Percentiles rank a stretch among this genome's conserved stretches.
Conservation (phyloP, 1,139 yeast species). For the Pneumocystis carinii region DNA sequence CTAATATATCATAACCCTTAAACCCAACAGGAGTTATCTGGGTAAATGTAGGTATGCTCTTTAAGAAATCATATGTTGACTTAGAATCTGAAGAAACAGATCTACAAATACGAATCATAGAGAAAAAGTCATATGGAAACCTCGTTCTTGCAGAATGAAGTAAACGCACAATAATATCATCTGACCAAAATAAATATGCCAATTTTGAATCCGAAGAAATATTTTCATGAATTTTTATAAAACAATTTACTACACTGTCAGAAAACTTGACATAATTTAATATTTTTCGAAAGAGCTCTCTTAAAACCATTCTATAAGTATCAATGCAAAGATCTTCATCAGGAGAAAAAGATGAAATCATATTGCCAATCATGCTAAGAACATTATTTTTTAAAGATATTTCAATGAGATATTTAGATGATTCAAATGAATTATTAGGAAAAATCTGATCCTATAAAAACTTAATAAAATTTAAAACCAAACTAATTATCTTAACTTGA, state of each 20-base stretch:
- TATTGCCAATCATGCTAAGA: not conserved
- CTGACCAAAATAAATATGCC: not conserved
- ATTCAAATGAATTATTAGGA: not conserved
- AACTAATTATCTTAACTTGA: not conserved
- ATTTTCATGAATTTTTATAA: not conserved
- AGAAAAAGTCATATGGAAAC: not conserved
- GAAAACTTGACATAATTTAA: not conserved
- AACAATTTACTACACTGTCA: not conserved
- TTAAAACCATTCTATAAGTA: not conserved
- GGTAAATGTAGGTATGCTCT: not conserved
- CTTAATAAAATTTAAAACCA: not conserved
- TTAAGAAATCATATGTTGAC: not conserved
- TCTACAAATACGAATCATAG: not conserved
- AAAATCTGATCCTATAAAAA: not conserved
- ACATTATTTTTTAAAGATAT: not conserved
- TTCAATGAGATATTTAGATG: not conserved
- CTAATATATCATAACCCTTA: not conserved
- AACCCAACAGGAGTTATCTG: not conserved
- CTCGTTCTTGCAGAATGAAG: conserved; percentile 1
- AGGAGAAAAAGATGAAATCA: not conserved
- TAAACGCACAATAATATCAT: not conserved
- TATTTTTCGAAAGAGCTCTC: not conserved
- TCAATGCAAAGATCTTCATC: not conserved
- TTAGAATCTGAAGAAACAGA: not conserved
- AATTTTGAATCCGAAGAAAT: not conserved